phyloP scores from a whole-genome alignment of 2,329 filamentous ascomycete genomes.

The Oidium heveae region DNA sequence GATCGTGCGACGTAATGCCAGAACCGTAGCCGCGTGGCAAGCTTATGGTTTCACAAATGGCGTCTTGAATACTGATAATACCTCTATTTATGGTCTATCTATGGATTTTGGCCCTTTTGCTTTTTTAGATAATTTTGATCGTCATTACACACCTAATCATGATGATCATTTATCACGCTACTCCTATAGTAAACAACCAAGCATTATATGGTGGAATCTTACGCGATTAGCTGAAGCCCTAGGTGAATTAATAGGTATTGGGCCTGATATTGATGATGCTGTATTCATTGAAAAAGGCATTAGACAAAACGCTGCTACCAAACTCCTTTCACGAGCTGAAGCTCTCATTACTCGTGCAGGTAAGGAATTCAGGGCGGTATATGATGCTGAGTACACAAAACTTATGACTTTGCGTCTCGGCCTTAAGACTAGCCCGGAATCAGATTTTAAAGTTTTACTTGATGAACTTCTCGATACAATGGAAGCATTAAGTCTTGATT shows the following conservation, averaged over 20 bases:
- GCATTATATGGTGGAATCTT: conserved; percentile 96
- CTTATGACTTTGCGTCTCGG: conserved; percentile 65
- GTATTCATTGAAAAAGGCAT: conserved; percentile 52
- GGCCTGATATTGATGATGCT: conserved; percentile 41
- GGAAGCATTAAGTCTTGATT: conserved; percentile 65
- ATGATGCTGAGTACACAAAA: conserved; percentile 69
- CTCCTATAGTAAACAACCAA: conserved; percentile 80
- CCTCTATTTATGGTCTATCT: conserved; percentile 65
- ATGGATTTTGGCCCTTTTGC: conserved; percentile 95
- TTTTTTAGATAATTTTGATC: conserved; percentile 94
- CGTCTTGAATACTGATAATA: conserved; percentile 94
- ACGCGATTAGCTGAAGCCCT: conserved; percentile 74
- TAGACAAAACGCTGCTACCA: conserved; percentile 35
- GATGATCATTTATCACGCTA: conserved; percentile 77
- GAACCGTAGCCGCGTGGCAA: conserved; percentile 81
- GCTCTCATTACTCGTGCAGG: conserved; percentile 55
- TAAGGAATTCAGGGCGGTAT: conserved; percentile 72
- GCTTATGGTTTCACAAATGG: conserved; percentile 99
- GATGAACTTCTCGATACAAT: conserved; percentile 62
- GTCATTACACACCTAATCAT: conserved; percentile 84
- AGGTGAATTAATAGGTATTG: conserved; percentile 68
- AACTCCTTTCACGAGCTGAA: conserved; percentile 59
- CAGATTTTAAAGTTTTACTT: conserved; percentile 60
- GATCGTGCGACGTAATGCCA: conserved; percentile 62
- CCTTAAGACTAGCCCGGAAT: conserved; percentile 38